phyloP scores from a whole-genome alignment of 108 stramenopile species.

The Fragilaria radians region DNA sequence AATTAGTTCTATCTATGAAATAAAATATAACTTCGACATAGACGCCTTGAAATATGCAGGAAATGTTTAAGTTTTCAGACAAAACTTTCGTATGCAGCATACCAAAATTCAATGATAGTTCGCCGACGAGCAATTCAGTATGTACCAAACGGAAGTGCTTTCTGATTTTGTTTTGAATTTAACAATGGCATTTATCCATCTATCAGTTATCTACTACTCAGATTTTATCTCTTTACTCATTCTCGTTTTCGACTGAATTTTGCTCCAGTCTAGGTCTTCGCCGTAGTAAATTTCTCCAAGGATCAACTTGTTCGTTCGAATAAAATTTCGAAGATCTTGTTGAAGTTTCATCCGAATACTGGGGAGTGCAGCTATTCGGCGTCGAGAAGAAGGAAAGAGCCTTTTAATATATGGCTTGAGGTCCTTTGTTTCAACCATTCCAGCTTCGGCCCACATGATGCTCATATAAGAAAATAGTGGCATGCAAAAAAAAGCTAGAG shows the following conservation, averaged over 20 bases:
- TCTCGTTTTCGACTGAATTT: conserved; percentile 37
- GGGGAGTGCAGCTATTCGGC: conserved; percentile 59
- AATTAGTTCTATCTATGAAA: no score
- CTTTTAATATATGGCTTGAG: conserved; percentile 78
- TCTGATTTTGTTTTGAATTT: no score
- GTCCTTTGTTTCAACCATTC: conserved; percentile 94
- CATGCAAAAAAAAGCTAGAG: conserved; percentile 70
- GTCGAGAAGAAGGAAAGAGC: conserved; percentile 63
- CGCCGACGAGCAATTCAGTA: no score
- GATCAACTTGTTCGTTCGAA: conserved; percentile 59
- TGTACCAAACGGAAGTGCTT: no score
- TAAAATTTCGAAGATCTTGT: conserved; percentile 62
- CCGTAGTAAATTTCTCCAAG: conserved; percentile 77
- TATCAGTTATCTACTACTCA: no score
- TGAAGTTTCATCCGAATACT: conserved; percentile 51
- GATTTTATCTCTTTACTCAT: background rate
- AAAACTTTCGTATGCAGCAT: no score
- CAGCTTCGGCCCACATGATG: conserved; percentile 84
- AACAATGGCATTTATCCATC: no score
- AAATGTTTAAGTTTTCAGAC: no score
- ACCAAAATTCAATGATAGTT: no score
- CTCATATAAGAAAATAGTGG: conserved; percentile 93
- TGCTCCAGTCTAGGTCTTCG: conserved; percentile 75
- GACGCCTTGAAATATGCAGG: no score
- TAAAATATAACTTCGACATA: no score